Conservation (phyloP, 2,329 filamentous ascomycete species). For the Aspergillus quadrilineatus region DNA sequence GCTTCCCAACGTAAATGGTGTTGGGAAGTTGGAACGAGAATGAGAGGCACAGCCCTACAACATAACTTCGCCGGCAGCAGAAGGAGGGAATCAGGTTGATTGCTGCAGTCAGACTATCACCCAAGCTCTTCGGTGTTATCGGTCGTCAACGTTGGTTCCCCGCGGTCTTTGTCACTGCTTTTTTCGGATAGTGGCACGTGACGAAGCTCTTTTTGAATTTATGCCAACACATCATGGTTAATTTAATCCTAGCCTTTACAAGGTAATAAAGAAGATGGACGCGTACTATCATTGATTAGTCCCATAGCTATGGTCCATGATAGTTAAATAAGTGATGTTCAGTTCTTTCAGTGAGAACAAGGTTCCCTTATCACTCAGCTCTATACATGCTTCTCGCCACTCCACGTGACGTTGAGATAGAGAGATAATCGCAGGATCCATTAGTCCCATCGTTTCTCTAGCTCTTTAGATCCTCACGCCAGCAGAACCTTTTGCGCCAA, state of each 20-base stretch:
- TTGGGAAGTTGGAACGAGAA: not conserved
- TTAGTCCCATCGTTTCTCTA: not conserved
- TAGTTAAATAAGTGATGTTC: no score
- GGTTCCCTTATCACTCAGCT: not conserved
- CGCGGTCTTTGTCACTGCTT: conserved; percentile 1
- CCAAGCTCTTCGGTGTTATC: not conserved
- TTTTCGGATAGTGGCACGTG: conserved; percentile 6
- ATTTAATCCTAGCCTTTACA: no score
- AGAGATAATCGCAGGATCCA: not conserved
- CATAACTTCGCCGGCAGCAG: not conserved
- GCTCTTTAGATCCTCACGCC: not conserved
- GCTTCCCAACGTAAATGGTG: not conserved
- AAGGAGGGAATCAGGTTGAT: not conserved
- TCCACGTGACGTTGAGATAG: conserved; percentile 4
- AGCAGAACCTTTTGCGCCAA: not conserved
- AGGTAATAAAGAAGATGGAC: no score
- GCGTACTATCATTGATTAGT: no score
- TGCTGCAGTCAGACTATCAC: not conserved
- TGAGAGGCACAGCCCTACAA: not conserved
- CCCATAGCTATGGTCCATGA: no score
- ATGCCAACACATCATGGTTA: no score
- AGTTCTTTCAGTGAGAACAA: no score
- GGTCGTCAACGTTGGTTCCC: not conserved
- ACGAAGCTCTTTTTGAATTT: not conserved
- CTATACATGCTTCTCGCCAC: not conserved